Conservation (phyloP, 78 protist genomes). For the Dictyostelium purpureum region DNA sequence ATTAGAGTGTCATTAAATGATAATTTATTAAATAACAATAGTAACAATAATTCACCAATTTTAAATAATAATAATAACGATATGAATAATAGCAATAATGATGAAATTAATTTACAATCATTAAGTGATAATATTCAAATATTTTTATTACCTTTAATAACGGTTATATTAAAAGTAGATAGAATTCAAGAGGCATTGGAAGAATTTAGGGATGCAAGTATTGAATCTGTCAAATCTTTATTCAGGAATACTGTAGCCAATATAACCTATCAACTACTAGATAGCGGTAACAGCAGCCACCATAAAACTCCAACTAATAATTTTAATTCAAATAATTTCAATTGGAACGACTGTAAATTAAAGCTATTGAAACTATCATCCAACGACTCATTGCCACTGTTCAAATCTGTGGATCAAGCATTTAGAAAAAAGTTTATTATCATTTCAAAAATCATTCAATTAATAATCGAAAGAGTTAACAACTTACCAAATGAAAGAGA, state of each 20-base stretch:
- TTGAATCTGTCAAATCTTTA: conserved; percentile 7
- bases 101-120: background rate
- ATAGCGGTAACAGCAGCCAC: background rate
- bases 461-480: background rate
- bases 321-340: background rate
- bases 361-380: conserved; percentile 44
- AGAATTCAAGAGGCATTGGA: conserved; percentile 30
- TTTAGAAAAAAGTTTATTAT: conserved; percentile 24
- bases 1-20: conserved; percentile 33
- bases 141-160: conserved; percentile 14
- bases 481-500: background rate
- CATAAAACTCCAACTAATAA: background rate
- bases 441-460: conserved; percentile 1
- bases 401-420: conserved; percentile 9
- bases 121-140: conserved; percentile 10
- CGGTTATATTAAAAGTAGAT: conserved; percentile 5
- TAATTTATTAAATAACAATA: conserved; percentile 2
- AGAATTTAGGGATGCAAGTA: conserved; percentile 30
- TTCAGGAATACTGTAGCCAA: conserved; percentile 4
- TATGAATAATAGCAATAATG: background rate
- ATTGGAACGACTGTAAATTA: conserved; percentile 50
- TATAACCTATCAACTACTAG: background rate
- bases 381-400: conserved; percentile 38
- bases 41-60: background rate
- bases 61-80: background rate